Conservation (phyloP, 106 monocot genomes). For the Dendrobium chrysotoxum region DNA sequence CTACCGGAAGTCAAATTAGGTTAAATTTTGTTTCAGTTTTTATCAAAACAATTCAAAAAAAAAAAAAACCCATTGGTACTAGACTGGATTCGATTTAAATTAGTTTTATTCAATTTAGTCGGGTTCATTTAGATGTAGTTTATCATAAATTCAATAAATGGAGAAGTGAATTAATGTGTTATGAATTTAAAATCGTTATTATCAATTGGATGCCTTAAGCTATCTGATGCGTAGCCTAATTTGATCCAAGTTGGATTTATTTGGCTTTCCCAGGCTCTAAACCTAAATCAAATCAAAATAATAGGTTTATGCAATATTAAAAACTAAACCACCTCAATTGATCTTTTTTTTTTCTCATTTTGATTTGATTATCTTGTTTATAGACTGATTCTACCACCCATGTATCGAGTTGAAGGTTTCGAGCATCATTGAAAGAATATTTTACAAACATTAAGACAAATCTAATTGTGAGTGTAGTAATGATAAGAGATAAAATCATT, state of each 20-base stretch:
- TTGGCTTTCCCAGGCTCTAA: background rate
- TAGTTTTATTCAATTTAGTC: background rate
- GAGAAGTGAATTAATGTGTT: no score
- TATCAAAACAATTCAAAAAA: background rate
- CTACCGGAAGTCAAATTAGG: background rate
- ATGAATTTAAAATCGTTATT: background rate
- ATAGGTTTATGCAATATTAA: background rate
- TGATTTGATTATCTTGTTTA: background rate
- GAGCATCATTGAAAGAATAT: background rate
- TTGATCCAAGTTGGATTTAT: background rate
- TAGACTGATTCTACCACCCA: background rate
- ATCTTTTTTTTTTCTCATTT: background rate
- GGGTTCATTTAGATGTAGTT: background rate
- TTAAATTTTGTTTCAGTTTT: background rate
- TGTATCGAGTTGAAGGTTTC: background rate
- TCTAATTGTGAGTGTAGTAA: background rate
- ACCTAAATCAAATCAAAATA: background rate
- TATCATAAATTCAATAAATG: background rate
- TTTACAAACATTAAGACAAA: background rate
- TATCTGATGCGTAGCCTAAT: background rate
- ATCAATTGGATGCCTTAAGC: background rate
- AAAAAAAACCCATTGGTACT: background rate
- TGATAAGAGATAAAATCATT: background rate
- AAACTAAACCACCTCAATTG: background rate
- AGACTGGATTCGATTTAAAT: background rate